Evolutionary conservation across 2,329 filamentous ascomycete genomes (phyloP).

Genomic region (Claviceps capensis): DNA sequence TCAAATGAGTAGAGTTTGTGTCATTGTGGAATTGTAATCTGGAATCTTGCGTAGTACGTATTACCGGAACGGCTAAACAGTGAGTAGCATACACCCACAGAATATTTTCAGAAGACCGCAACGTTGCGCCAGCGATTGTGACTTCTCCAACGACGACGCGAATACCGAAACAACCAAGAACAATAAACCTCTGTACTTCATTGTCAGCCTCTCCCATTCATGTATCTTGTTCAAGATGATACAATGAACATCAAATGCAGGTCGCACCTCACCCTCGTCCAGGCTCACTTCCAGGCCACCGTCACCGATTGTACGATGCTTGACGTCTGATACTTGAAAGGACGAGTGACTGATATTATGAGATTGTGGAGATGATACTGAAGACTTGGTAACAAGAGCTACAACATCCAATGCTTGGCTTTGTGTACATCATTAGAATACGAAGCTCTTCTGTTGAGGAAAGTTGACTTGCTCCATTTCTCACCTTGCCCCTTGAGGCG

Average conservation of each 20-base stretch:
- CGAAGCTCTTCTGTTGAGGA: background rate
- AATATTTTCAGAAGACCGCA: conserved; percentile 32
- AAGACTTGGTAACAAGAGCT: background rate
- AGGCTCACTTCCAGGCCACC: conserved; percentile 30
- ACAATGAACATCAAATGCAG: conserved; percentile 9
- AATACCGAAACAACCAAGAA: conserved; percentile 57
- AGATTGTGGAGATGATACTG: conserved; percentile 1
- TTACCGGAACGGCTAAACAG: conserved; percentile 55
- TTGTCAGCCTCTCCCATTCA: background rate
- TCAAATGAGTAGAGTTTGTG: conserved; percentile 33
- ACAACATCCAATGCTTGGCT: background rate
- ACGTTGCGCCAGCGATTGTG: conserved; percentile 49
- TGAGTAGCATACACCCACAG: conserved; percentile 52
- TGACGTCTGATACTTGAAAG: conserved; percentile 31
- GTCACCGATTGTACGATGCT: conserved; percentile 24
- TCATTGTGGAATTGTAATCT: conserved; percentile 43
- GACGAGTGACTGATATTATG: conserved; percentile 27
- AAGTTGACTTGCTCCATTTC: background rate
- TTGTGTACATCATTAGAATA: background rate
- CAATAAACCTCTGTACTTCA: conserved; percentile 38
- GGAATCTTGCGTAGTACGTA: conserved; percentile 38
- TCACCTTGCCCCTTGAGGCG: background rate
- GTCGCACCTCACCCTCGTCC: conserved; percentile 32
- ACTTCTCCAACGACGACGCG: conserved; percentile 47
- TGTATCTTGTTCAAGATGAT: conserved; percentile 8